phyloP scores from a whole-genome alignment of 2,329 filamentous ascomycete species.

The Gnomoniopsis sp. region DNA sequence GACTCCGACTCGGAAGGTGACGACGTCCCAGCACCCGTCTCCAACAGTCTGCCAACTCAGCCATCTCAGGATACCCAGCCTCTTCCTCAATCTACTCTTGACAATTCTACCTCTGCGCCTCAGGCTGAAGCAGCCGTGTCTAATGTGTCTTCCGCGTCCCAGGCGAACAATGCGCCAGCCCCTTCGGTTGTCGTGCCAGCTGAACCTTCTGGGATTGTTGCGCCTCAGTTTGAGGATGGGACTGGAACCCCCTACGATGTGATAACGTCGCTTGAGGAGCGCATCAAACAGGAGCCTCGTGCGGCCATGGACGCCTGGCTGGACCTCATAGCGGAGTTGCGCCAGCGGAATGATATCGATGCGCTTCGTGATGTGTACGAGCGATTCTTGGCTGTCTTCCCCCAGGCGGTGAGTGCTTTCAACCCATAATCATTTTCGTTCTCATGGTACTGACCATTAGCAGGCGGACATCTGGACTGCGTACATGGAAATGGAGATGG shows the following conservation, averaged over 20 bases:
- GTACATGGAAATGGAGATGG: slow-evolving; percentile 86
- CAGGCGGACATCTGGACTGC: slow-evolving; percentile 90
- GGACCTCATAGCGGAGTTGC: slow-evolving; percentile 79
- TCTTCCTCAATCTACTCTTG: slow-evolving; percentile 19
- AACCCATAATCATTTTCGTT: neutral
- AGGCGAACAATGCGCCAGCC: slow-evolving; percentile 20
- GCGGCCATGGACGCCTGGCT: slow-evolving; percentile 93
- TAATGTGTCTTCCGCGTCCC: slow-evolving; percentile 29
- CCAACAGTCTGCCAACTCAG: slow-evolving; percentile 20
- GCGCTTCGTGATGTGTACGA: slow-evolving; percentile 78
- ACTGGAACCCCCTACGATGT: slow-evolving; percentile 34
- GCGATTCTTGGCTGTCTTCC: slow-evolving; percentile 83
- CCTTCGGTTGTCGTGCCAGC: slow-evolving; percentile 28
- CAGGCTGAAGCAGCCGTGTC: slow-evolving; percentile 26
- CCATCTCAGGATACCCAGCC: slow-evolving; percentile 17
- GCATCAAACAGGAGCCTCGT: slow-evolving; percentile 86
- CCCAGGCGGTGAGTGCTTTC: slow-evolving; percentile 72
- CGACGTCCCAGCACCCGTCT: slow-evolving; percentile 26
- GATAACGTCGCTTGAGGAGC: slow-evolving; percentile 64
- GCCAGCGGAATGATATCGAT: slow-evolving; percentile 76
- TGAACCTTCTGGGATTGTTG: slow-evolving; percentile 34
- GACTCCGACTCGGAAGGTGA: slow-evolving; percentile 58
- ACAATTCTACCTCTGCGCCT: slow-evolving; percentile 23
- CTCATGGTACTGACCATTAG: slow-evolving; percentile 29
- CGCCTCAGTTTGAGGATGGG: slow-evolving; percentile 64